phyloP scores from a whole-genome alignment of 768 basidiomycete genomes.

The Pleurotus pulmonarius region DNA sequence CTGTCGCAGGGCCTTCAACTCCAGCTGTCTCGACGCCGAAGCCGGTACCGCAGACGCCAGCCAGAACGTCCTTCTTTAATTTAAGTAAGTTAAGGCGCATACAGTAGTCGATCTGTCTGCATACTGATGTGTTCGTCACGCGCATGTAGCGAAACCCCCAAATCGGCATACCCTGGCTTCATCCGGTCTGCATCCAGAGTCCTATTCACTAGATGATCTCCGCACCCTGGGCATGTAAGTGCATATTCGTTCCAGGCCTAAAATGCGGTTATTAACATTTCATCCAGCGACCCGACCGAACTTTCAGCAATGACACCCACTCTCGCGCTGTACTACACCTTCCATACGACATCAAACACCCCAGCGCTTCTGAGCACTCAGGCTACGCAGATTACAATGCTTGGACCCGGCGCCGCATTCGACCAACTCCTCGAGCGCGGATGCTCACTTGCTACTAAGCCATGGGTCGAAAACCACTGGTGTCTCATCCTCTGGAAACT shows the following conservation, averaged over 20 bases:
- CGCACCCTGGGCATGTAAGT: slow-evolving; percentile 52
- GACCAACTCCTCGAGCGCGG: slow-evolving; percentile 51
- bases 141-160: slow-evolving; percentile 22
- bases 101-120: not conserved
- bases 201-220: slow-evolving; percentile 37
- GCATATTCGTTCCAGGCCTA: not conserved
- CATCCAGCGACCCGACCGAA: slow-evolving; percentile 37
- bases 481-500: slow-evolving; percentile 90
- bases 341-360: slow-evolving; percentile 37
- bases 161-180: slow-evolving; percentile 40
- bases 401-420: slow-evolving; percentile 55
- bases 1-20: not conserved
- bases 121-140: not conserved
- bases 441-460: slow-evolving; percentile 63
- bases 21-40: not conserved
- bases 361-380: slow-evolving; percentile 15
- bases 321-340: slow-evolving; percentile 57
- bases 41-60: slow-evolving; percentile 8
- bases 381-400: slow-evolving; percentile 14
- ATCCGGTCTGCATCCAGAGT: slow-evolving; percentile 52
- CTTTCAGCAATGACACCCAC: slow-evolving; percentile 52
- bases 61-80: slow-evolving; percentile 34
- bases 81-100: slow-evolving; percentile 31
- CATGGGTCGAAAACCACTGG: slow-evolving; percentile 96
- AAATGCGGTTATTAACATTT: slow-evolving; percentile 3